These are phyloP conservation scores for Xerophyta viscosa DNA, from an alignment of 106 monocot genomes.

Conservation along the genomic window DNA sequence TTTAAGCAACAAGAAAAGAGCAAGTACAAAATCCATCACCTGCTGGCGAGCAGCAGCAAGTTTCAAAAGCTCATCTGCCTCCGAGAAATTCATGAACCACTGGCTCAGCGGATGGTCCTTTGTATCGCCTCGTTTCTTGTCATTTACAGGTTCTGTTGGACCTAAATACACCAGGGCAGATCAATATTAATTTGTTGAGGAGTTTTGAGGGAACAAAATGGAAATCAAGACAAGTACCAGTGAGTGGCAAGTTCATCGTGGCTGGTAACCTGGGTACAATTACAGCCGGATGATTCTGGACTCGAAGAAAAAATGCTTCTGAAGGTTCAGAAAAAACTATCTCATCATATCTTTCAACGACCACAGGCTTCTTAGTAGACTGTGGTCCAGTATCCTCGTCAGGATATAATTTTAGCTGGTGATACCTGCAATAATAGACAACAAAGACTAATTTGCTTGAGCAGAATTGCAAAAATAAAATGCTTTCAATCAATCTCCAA, in stretches of 20 bases:
- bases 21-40: conserved; percentile 25
- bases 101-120: conserved; percentile 83
- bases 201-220: not conserved
- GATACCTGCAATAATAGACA: conserved; percentile 47
- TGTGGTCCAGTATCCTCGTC: conserved; percentile 82
- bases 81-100: conserved; percentile 94
- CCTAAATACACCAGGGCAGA: conserved; percentile 24
- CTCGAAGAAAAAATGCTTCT: conserved; percentile 68
- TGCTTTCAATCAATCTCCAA: not conserved
- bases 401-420: conserved; percentile 88
- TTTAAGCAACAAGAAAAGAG: not conserved
- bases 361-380: conserved; percentile 89
- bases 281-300: conserved; percentile 94
- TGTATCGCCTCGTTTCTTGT: conserved; percentile 78
- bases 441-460: not conserved
- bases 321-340: conserved; percentile 82
- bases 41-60: conserved; percentile 98
- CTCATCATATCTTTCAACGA: conserved; percentile 92
- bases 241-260: conserved; percentile 46
- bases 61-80: conserved; percentile 95
- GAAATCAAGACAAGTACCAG: conserved; percentile 27
- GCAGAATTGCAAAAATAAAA: not conserved
- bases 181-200: not conserved
- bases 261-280: conserved; percentile 76
- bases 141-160: conserved; percentile 45